Conservation (phyloP, 1,139 yeast genomes). For the Suhomyces maxii region DNA sequence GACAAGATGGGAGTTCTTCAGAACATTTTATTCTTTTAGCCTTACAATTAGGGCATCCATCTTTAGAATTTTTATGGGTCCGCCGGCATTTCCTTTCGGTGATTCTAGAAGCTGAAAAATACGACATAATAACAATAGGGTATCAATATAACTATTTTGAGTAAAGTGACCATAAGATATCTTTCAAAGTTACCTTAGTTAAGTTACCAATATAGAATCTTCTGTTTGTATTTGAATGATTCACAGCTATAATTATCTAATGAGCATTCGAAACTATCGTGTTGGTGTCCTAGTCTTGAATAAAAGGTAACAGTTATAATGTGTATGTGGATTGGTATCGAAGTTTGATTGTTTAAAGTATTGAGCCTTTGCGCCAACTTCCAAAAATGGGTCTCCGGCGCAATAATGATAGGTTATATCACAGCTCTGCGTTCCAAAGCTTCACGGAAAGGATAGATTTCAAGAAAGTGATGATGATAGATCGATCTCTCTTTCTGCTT, state of each 20-base stretch:
- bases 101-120: conserved; percentile 4
- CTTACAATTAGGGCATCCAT: conserved; percentile 50
- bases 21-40: conserved; percentile 46
- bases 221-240: too few relatives aligned
- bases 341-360: not conserved
- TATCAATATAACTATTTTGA: not conserved
- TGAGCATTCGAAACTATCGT: not conserved
- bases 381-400: too few relatives aligned
- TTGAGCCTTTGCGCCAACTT: too few relatives aligned
- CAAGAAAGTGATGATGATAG: too few relatives aligned
- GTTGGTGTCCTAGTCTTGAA: not conserved
- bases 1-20: conserved; percentile 46
- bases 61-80: conserved; percentile 47
- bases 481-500: too few relatives aligned
- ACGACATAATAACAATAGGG: conserved; percentile 6
- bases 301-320: not conserved
- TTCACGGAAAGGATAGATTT: too few relatives aligned
- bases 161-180: not conserved
- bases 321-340: not conserved
- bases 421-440: too few relatives aligned
- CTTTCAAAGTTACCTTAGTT: not conserved
- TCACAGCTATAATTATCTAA: not conserved
- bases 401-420: too few relatives aligned
- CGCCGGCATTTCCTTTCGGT: conserved; percentile 41
- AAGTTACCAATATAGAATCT: too few relatives aligned